Conservation (phyloP, 225 moss, liverwort and hornwort species). For the Ulota crispa region DNA sequence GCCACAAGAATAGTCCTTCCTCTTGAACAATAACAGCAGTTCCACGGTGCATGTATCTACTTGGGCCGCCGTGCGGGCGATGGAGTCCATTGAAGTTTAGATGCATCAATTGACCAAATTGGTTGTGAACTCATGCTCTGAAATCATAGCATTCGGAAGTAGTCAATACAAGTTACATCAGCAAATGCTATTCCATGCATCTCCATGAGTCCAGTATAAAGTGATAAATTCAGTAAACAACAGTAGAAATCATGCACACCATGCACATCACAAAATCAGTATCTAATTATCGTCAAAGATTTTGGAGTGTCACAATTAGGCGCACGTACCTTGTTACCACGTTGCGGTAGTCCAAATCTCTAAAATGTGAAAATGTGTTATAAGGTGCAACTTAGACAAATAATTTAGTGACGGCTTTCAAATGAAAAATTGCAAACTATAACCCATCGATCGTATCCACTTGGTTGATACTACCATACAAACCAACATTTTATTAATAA, state of each 20-base stretch:
- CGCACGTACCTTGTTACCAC: constrained; percentile 21
- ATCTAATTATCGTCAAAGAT: constrained; percentile 8
- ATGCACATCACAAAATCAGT: constrained; percentile 2
- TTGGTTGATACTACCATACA: background rate
- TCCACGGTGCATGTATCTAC: constrained; percentile 11
- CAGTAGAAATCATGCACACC: constrained; percentile 10
- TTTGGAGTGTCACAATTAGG: constrained; percentile 12
- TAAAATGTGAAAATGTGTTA: constrained; percentile 11
- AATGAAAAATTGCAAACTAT: background rate
- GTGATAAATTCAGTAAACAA: background rate
- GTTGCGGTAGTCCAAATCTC: background rate
- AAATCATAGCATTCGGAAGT: constrained; percentile 18
- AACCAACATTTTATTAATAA: background rate
- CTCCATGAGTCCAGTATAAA: background rate
- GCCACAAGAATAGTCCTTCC: background rate
- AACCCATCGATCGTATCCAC: background rate
- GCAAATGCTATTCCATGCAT: background rate
- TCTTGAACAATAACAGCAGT: background rate
- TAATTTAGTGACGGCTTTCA: background rate
- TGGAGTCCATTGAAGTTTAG: constrained; percentile 84
- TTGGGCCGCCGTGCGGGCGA: constrained; percentile 51
- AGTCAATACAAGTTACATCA: constrained; percentile 13
- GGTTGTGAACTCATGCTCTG: constrained; percentile 68
- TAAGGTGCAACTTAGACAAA: background rate
- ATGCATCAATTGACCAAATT: constrained; percentile 74